Conservation (phyloP, 2,329 filamentous ascomycete genomes). For the Phialocephala sp. region DNA sequence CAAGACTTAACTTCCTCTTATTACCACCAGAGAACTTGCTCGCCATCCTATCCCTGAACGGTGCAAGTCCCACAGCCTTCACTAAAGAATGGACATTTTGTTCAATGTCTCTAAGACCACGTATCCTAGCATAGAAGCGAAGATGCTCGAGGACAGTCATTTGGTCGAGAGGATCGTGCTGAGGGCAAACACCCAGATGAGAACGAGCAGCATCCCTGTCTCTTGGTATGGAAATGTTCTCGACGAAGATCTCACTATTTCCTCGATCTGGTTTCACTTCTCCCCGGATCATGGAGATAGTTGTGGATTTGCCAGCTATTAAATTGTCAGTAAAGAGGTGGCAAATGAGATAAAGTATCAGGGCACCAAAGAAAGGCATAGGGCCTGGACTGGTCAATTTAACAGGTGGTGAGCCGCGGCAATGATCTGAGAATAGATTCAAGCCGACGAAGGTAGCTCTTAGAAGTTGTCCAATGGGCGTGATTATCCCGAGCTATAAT, state of each 20-base stretch:
- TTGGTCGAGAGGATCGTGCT: slow-evolving; percentile 21
- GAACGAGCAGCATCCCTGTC: slow-evolving; percentile 9
- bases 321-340: slow-evolving; percentile 58
- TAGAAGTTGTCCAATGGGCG: slow-evolving; percentile 76
- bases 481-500: slow-evolving; percentile 74
- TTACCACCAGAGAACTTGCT: slow-evolving; percentile 20
- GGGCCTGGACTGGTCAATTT: slow-evolving; percentile 65
- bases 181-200: slow-evolving; percentile 21
- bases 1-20: slow-evolving; percentile 21
- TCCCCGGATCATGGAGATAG: slow-evolving; percentile 22
- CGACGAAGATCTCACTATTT: slow-evolving; percentile 5
- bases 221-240: slow-evolving; percentile 1
- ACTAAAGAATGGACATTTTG: slow-evolving; percentile 17
- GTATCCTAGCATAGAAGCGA: slow-evolving; percentile 19
- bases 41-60: slow-evolving; percentile 13
- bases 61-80: slow-evolving; percentile 11
- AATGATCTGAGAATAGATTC: slow-evolving; percentile 81
- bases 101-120: slow-evolving; percentile 17
- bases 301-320: slow-evolving; percentile 24
- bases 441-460: slow-evolving; percentile 75
- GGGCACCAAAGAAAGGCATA: slow-evolving; percentile 76
- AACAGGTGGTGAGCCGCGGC: slow-evolving; percentile 62
- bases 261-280: slow-evolving; percentile 18
- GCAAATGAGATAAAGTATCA: slow-evolving; percentile 78
- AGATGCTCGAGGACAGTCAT: slow-evolving; percentile 21